Evolutionary conservation across 805 yeast species (phyloP), one percentile per base, ranked within the genome.

Genomic region (Suhomyces faveliae): DNA sequence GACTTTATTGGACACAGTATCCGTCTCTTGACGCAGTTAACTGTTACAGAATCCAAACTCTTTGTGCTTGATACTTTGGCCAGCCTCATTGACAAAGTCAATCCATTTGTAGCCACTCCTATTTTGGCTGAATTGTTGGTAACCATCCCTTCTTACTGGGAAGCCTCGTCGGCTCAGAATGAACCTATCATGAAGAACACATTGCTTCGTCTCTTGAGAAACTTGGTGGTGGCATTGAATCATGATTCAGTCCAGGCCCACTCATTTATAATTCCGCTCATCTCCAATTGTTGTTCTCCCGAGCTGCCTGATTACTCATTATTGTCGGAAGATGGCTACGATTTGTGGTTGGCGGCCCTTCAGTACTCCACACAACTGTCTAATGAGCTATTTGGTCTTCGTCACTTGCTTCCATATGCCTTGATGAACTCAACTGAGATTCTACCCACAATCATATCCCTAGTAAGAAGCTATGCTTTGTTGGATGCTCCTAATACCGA

Each of bases 271-370:
- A 56, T 88, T 10, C 94, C 96, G 0, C 67, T 89, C 49, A 74
- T 90, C 21, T 67, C 70, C 10, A 78, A 85, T 41, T 84, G 94
- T 57, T 82, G 87, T 53, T 77, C 83, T 1, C 70, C 59, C 17
- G 46, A 55, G 12, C 59, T 69, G 1, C 70, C 63, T 23, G 48
- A 54, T 30, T 70, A 71, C 17, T 78, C 89, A 0, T 70, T 87
- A 45, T 63, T 91, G 8, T 76, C 85, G 15, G 97, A 91, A 60
- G 97, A 91, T 67, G 96, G 95, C 0, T 82, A 80, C 59, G 96
- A 89, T 48, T 70, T 91, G 37, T 89, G 96, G 96, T 71, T 78
- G n/a, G 73, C 84, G 1, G 62, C 87, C 2, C 61, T 89, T 44
- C 87, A 81, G 52, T 81, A 83, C 51, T 35, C 55, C 4, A 35